Conservation (phyloP, 257 asterid genomes). For the Lavandula angustifolia region DNA sequence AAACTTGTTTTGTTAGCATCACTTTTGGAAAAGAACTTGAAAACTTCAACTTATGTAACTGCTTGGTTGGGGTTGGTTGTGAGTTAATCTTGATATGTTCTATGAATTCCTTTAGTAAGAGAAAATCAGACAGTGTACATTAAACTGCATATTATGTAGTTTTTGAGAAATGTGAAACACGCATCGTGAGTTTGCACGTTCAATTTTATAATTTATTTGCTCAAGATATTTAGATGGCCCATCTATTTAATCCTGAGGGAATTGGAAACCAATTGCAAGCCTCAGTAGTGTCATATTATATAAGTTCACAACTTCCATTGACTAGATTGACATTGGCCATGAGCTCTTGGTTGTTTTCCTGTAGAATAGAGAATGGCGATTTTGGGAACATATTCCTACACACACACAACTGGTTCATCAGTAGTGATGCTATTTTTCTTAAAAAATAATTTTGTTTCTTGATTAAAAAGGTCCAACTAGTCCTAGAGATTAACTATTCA, state of each 20-base stretch:
- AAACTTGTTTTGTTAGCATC: neutral
- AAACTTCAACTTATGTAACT: neutral
- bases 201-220: conserved; percentile 5
- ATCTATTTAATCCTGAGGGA: neutral
- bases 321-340: conserved; percentile 6
- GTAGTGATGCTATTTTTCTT: neutral
- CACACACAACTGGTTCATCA: neutral
- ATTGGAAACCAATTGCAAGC: conserved; percentile 4
- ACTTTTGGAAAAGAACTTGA: neutral
- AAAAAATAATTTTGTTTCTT: neutral
- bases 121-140: conserved; percentile 5
- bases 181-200: neutral
- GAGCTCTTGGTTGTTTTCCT: too few species aligned
- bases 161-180: neutral
- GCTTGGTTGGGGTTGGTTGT: too few species aligned
- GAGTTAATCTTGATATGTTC: neutral
- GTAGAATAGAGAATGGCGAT: too few species aligned
- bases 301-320: neutral
- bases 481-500: neutral
- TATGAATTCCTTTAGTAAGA: neutral
- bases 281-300: conserved; percentile 6
- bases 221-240: neutral
- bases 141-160: neutral
- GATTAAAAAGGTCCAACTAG: neutral
- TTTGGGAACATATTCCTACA: neutral